phyloP scores from a whole-genome alignment of 495 filamentous ascomycete genomes.

The Aspergillus cristatus region DNA sequence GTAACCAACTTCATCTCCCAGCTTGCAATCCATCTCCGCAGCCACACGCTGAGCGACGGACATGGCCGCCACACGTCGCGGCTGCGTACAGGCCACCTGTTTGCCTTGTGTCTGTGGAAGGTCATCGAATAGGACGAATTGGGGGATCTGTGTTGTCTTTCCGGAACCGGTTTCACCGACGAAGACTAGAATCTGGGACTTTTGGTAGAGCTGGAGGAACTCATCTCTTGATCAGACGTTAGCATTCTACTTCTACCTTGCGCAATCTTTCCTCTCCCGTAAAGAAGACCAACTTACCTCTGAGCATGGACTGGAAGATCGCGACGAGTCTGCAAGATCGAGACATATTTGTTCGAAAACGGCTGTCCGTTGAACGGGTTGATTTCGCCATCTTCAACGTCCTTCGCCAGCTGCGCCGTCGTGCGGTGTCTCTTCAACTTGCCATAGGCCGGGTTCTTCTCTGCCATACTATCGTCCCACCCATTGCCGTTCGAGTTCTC shows the following conservation, averaged over 20 bases:
- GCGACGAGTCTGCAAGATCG: constrained; percentile 73
- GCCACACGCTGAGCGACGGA: constrained; percentile 98
- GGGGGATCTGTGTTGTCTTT: constrained; percentile 97
- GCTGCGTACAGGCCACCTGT: constrained; percentile 95
- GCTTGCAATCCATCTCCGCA: constrained; percentile 85
- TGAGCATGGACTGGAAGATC: constrained; percentile 86
- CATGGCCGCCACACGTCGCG: constrained; percentile 96
- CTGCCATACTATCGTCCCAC: constrained; percentile 14
- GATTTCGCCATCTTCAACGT: constrained; percentile 68
- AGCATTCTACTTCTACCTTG: too few species aligned
- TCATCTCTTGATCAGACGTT: constrained; percentile 53
- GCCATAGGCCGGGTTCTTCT: constrained; percentile 43
- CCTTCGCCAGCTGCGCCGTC: constrained; percentile 62
- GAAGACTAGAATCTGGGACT: constrained; percentile 91
- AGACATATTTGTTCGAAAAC: constrained; percentile 77
- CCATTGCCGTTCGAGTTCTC: constrained; percentile 34
- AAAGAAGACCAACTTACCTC: constrained; percentile 43
- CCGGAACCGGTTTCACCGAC: constrained; percentile 99
- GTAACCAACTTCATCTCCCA: constrained; percentile 97
- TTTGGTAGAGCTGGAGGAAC: constrained; percentile 86
- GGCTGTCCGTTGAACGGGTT: constrained; percentile 76
- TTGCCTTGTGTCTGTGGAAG: constrained; percentile 75
- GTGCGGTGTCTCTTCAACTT: constrained; percentile 70
- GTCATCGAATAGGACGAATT: constrained; percentile 96
- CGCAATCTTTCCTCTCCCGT: too few species aligned